Conservation (phyloP, 1,284 basidiomycete genomes). For the Austroboletus niveus region DNA sequence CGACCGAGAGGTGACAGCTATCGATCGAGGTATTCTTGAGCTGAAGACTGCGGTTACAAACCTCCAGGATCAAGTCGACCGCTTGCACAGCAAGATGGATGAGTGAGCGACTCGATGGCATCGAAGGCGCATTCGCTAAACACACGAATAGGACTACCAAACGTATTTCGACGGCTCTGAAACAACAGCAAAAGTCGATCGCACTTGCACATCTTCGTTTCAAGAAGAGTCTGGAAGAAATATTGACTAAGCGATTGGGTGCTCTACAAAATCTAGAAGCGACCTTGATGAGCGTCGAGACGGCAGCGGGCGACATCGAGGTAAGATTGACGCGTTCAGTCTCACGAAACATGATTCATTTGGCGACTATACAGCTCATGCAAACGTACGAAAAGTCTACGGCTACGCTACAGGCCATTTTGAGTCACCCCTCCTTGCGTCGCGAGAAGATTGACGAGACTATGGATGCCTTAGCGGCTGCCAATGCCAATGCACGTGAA, state of each 20-base stretch:
- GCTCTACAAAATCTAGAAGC: constrained; percentile 73
- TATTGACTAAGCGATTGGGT: constrained; percentile 71
- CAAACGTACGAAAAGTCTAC: constrained; percentile 82
- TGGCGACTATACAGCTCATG: constrained; percentile 62
- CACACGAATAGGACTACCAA: constrained; percentile 52
- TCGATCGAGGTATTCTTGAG: constrained; percentile 75
- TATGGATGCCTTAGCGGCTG: constrained; percentile 83
- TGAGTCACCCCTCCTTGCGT: constrained; percentile 78
- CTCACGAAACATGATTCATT: background rate
- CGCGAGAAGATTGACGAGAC: constrained; percentile 79
- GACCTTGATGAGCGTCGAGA: constrained; percentile 82
- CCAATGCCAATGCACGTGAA: constrained; percentile 78
- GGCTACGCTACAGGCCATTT: constrained; percentile 69
- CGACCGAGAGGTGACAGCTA: constrained; percentile 54
- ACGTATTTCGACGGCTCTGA: constrained; percentile 65
- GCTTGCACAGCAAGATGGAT: constrained; percentile 65
- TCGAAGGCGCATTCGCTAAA: background rate
- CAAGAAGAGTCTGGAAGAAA: constrained; percentile 77
- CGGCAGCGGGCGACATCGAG: constrained; percentile 85
- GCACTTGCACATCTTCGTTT: constrained; percentile 78
- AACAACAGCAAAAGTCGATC: constrained; percentile 66
- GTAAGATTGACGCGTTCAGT: constrained; percentile 39
- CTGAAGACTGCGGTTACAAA: constrained; percentile 65
- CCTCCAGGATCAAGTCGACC: constrained; percentile 65
- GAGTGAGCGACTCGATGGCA: constrained; percentile 43